These are phyloP conservation scores for Fusarium equiseti DNA, from an alignment of 2,329 filamentous ascomycete genomes.

Conservation along the genomic window DNA sequence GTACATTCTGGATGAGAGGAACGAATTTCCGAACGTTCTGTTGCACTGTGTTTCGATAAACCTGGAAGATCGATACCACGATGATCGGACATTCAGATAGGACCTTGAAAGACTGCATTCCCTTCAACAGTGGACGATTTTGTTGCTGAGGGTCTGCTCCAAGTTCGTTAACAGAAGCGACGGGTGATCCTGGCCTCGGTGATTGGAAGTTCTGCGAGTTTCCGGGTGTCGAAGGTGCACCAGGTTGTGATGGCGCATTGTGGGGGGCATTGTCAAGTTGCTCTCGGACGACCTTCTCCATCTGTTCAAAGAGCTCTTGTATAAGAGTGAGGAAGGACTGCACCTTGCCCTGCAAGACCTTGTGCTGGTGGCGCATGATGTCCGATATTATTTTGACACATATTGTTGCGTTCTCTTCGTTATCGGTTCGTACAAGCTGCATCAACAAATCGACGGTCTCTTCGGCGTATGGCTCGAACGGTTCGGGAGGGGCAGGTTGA, in stretches of 20 bases:
- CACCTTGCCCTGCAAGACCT: constrained; percentile 81
- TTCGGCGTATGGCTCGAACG: constrained; percentile 87
- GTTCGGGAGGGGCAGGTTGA: constrained; percentile 77
- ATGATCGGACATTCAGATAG: constrained; percentile 98
- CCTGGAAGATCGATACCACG: constrained; percentile 97
- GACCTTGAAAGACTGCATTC: constrained; percentile 99
- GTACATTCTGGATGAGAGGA: constrained; percentile 89
- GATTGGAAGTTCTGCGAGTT: constrained; percentile 83
- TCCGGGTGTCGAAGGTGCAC: constrained; percentile 74
- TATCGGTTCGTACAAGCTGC: constrained; percentile 88
- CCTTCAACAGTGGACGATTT: constrained; percentile 83
- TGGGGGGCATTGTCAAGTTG: constrained; percentile 85
- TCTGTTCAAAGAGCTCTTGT: constrained; percentile 93
- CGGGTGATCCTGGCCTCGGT: constrained; percentile 89
- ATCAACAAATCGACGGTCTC: constrained; percentile 93
- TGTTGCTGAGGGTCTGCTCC: constrained; percentile 85
- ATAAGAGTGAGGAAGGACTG: constrained; percentile 93
- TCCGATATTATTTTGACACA: constrained; percentile 99
- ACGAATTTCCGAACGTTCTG: constrained; percentile 93
- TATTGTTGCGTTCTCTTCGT: constrained; percentile 98
- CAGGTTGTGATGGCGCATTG: constrained; percentile 63
- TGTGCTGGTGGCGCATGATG: constrained; percentile 91
- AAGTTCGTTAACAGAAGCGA: constrained; percentile 83
- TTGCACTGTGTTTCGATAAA: constrained; percentile 82
- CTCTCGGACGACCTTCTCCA: constrained; percentile 94